phyloP scores from a whole-genome alignment of 306 rosid genomes.

The Vigna radiata region DNA sequence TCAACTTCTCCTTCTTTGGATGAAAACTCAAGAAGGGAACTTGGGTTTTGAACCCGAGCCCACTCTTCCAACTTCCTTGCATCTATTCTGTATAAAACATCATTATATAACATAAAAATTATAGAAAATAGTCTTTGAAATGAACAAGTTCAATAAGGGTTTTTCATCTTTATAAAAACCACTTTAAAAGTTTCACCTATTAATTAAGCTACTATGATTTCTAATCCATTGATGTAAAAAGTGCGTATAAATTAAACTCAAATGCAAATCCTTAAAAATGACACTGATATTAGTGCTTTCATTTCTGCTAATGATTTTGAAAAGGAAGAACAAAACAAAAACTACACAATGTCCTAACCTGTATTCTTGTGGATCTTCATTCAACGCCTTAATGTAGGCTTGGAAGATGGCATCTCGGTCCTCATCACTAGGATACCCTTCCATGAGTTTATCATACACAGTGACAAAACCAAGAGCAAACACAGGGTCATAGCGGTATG shows the following conservation, averaged over 20 bases:
- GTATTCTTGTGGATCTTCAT: slow-evolving; percentile 84
- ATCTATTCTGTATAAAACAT: slow-evolving; percentile 63
- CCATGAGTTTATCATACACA: slow-evolving; percentile 89
- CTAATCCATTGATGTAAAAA: no score
- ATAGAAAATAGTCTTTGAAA: background rate
- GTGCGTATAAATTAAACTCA: background rate
- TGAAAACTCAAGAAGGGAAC: slow-evolving; percentile 78
- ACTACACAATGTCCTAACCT: slow-evolving; percentile 59
- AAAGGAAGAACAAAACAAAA: slow-evolving; percentile 18
- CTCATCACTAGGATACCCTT: slow-evolving; percentile 87
- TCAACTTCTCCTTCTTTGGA: slow-evolving; percentile 89
- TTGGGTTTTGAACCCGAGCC: slow-evolving; percentile 76
- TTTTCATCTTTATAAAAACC: no score
- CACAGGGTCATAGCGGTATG: slow-evolving; percentile 82
- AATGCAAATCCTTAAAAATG: slow-evolving; percentile 2
- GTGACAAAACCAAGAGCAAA: slow-evolving; percentile 94
- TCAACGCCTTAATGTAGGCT: slow-evolving; percentile 79
- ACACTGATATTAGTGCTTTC: slow-evolving; percentile 3
- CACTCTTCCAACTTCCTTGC: slow-evolving; percentile 89
- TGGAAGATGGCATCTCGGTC: slow-evolving; percentile 86
- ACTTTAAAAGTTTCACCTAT: no score
- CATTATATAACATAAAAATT: slow-evolving; percentile 28
- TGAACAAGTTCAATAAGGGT: background rate
- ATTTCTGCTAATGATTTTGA: background rate
- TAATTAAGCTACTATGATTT: no score